Conservation (phyloP, 2,329 filamentous ascomycete species). For the Tympanopsis confertula region DNA sequence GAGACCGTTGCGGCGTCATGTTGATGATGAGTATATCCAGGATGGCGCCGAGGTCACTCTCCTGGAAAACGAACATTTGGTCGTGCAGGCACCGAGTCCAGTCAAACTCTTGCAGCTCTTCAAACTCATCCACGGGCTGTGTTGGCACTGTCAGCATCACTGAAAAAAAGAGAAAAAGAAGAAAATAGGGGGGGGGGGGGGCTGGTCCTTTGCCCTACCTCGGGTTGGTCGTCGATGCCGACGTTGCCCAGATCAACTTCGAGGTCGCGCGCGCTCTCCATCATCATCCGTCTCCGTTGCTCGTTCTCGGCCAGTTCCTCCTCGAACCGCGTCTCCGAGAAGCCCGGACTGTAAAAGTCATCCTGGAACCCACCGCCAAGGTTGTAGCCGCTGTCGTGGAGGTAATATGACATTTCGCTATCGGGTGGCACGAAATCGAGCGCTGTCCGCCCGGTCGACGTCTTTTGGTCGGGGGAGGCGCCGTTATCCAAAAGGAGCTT, state of each 20-base stretch:
- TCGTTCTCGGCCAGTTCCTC: conserved; percentile 96
- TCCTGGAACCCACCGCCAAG: conserved; percentile 72
- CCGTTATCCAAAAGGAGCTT: conserved; percentile 86
- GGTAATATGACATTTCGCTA: conserved; percentile 90
- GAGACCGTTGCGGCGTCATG: conserved; percentile 91
- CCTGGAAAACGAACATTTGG: conserved; percentile 99
- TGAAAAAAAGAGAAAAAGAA: conserved; percentile 1
- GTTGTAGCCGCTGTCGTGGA: conserved; percentile 86
- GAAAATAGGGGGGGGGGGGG: neutral
- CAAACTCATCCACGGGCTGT: conserved; percentile 63
- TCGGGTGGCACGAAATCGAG: conserved; percentile 92
- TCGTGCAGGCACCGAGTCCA: conserved; percentile 92
- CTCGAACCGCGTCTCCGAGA: conserved; percentile 87
- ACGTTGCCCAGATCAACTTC: conserved; percentile 94
- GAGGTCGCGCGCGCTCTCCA: conserved; percentile 91
- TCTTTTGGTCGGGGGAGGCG: conserved; percentile 94
- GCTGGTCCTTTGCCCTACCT: conserved; percentile 41
- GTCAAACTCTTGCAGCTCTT: conserved; percentile 86
- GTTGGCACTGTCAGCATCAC: neutral
- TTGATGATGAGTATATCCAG: conserved; percentile 93
- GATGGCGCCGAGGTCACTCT: conserved; percentile 80
- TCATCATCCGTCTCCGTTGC: conserved; percentile 94
- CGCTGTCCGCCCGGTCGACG: conserved; percentile 82
- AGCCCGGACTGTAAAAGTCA: conserved; percentile 88
- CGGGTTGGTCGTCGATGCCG: conserved; percentile 87